Percentiles rank a stretch among this genome's conserved stretches.
phyloP scores from a whole-genome alignment of 805 yeast genomes.

The Lipomyces kockii region DNA sequence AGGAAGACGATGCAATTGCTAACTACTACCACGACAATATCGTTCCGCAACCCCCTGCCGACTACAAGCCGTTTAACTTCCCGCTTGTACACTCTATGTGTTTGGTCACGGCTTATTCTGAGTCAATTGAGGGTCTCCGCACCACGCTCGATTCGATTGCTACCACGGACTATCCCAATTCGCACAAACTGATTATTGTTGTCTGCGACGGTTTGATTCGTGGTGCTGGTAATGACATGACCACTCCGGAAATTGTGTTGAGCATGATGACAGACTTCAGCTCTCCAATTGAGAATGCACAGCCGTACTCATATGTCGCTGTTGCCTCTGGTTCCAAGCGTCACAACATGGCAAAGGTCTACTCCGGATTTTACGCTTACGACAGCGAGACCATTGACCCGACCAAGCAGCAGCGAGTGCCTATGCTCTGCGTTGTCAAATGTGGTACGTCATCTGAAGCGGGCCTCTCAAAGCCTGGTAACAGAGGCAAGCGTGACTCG shows the following conservation, averaged over 20 bases:
- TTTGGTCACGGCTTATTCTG: conserved; percentile 92
- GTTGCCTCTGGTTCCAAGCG: conserved; percentile 93
- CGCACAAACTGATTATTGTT: conserved; percentile 83
- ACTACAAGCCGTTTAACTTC: conserved; percentile 82
- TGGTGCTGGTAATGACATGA: conserved; percentile 86
- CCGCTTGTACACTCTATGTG: conserved; percentile 77
- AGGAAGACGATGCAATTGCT: conserved; percentile 17
- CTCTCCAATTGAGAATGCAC: conserved; percentile 72
- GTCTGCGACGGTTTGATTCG: conserved; percentile 94
- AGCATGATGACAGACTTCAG: conserved; percentile 84
- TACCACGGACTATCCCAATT: conserved; percentile 94
- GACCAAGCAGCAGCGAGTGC: conserved; percentile 81
- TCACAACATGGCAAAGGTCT: conserved; percentile 97
- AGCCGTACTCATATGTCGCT: conserved; percentile 87
- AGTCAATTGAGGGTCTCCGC: conserved; percentile 83
- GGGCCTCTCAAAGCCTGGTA: conserved; percentile 75
- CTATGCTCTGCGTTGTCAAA: conserved; percentile 74
- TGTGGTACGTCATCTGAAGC: conserved; percentile 90
- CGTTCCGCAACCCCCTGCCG: conserved; percentile 89
- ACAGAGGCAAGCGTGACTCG: conserved; percentile 95
- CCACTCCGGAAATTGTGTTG: conserved; percentile 89
- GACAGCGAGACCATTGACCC: conserved; percentile 73
- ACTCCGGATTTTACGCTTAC: conserved; percentile 91
- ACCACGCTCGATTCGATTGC: conserved; percentile 89
- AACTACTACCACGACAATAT: conserved; percentile 63